Base-by-base conservation (phyloP, 2,329 filamentous ascomycete genomes). In the Penicillium glabrum region DNA sequence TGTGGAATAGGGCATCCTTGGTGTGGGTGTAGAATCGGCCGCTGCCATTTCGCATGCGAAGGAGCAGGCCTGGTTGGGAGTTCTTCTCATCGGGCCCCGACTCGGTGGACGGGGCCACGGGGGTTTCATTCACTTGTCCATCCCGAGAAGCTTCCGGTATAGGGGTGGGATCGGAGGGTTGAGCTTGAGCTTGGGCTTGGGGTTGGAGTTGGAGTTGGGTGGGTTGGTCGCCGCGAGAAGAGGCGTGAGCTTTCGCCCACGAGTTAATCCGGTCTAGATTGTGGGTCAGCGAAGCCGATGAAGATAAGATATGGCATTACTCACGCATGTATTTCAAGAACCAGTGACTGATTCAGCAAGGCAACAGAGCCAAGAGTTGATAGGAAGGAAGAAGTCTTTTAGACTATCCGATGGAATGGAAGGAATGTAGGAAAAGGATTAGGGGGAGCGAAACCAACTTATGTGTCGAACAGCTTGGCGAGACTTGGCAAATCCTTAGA, bases 181-280 rank as follows among this genome's bases (percentile, higher is more conserved):
- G 43, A 23, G 53, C 37, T 23, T 33, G 31, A 23, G 53, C 37
- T 23, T 33, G 31, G 23, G 23, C 31, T 5, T 46, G 24, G 11
- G 29, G 50, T 33, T 53, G 52, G 21, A 7, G 33, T 5, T 46
- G n/a, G 14, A 24, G 50, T 31, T 51, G 24, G n/a, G 10, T 14
- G 19, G 50, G 26, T 53, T 44, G 39, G 9, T 43, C 19, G 41
- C 26, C 41, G 21, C 39, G 8, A 45, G 62, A 63, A 33, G 67
- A 69, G 23, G 70, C 70, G 71, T 73, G 71, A 73, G 71, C 71
- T 73, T 72, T 73, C 71, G 71, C 71, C 71, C 71, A 73, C 71
- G 71, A 72, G 59, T 69, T 64, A 69, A 73, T 72, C 58, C 69
- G 70, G 71, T 73, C 71, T 73, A 47, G 5, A 23, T 43, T 13